Percentiles rank a stretch among this genome's conserved stretches.
Conservation (phyloP, 192 early-diverging fungal species). For the Coemansia furcata region DNA sequence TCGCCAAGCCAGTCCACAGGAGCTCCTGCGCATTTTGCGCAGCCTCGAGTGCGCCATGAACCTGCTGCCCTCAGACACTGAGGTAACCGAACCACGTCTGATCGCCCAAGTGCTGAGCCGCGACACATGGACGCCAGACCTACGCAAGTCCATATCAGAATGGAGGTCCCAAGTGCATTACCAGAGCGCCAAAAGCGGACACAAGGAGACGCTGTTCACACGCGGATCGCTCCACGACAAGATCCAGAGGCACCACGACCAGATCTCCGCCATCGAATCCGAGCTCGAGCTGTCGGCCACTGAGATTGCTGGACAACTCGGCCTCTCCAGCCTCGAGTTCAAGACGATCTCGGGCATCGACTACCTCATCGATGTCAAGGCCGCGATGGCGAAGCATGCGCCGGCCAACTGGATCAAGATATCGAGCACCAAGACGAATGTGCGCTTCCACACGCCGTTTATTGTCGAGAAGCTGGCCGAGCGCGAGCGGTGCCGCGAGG, state of each 20-base stretch:
- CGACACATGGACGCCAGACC: conserved; percentile 43
- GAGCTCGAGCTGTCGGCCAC: conserved; percentile 56
- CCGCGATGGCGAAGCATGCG: conserved; percentile 53
- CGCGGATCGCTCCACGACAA: conserved; percentile 53
- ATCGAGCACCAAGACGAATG: conserved; percentile 40
- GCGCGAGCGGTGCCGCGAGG: conserved; percentile 61
- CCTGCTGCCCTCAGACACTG: conserved; percentile 10
- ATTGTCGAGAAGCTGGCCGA: conserved; percentile 61
- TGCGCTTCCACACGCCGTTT: conserved; percentile 33
- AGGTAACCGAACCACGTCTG: conserved; percentile 21
- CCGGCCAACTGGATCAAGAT: conserved; percentile 76
- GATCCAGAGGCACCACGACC: conserved; percentile 46
- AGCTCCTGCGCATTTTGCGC: conserved; percentile 71
- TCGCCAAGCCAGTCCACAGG: conserved; percentile 73
- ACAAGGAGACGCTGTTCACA: conserved; percentile 62
- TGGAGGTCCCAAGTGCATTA: conserved; percentile 50
- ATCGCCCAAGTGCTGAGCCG: conserved; percentile 30
- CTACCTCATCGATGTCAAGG: conserved; percentile 74
- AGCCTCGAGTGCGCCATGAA: conserved; percentile 55
- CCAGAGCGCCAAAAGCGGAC: conserved; percentile 47
- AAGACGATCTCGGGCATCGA: conserved; percentile 67
- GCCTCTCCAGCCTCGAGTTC: conserved; percentile 56
- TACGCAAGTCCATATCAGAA: conserved; percentile 27
- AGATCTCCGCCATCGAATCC: conserved; percentile 55
- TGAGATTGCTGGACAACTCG: conserved; percentile 53